These are phyloP conservation scores for Camellia sinensis DNA, from an alignment of 148 eudicot genomes.

Conservation along the genomic window DNA sequence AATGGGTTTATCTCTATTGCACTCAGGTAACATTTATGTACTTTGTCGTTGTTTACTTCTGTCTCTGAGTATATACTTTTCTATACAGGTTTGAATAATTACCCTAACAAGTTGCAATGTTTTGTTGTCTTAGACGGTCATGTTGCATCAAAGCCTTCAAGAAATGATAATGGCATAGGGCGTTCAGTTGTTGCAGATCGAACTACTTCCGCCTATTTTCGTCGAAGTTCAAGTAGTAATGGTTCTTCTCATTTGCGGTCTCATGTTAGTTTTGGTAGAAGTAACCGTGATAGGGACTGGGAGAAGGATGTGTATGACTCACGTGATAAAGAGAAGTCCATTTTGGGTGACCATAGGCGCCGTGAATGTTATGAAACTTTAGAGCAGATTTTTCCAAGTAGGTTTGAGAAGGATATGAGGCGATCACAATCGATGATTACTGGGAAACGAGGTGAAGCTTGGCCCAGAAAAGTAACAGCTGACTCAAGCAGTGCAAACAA, in stretches of 20 bases:
- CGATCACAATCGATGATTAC: constrained; percentile 41
- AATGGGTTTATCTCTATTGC: constrained; percentile 20
- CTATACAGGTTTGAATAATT: background rate
- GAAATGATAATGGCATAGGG: constrained; percentile 31
- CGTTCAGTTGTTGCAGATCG: constrained; percentile 35
- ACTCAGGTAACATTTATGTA: constrained; percentile 25
- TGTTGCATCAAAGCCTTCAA: constrained; percentile 24
- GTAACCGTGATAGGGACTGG: constrained; percentile 40
- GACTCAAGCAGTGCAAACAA: constrained; percentile 24
- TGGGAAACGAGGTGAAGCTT: constrained; percentile 33
- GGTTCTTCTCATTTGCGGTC: constrained; percentile 29
- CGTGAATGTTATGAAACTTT: constrained; percentile 31
- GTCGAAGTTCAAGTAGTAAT: constrained; percentile 40
- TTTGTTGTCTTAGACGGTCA: constrained; percentile 28
- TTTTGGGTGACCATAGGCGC: constrained; percentile 23
- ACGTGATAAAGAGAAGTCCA: constrained; percentile 26
- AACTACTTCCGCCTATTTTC: constrained; percentile 37
- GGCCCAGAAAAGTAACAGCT: constrained; percentile 28
- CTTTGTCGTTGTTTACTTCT: background rate
- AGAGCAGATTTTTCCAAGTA: constrained; percentile 20
- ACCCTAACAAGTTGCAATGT: background rate
- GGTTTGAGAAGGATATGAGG: constrained; percentile 41
- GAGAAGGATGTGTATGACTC: constrained; percentile 27
- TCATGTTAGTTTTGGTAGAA: constrained; percentile 41
- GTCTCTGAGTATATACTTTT: background rate